phyloP scores from a whole-genome alignment of 2,329 filamentous ascomycete genomes.

The Huntiella decipiens region DNA sequence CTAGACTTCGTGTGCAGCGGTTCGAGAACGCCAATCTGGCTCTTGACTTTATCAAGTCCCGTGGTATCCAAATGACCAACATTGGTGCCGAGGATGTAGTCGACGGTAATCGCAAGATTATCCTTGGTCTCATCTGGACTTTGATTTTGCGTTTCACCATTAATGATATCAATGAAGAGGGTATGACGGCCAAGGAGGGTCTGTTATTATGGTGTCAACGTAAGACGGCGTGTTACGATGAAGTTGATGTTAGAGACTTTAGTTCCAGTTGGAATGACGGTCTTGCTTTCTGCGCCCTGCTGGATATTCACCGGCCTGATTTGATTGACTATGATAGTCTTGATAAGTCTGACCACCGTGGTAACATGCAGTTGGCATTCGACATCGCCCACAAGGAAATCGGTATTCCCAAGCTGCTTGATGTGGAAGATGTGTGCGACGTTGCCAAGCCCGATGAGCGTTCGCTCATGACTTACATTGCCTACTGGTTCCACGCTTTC shows the following conservation, averaged over 20 bases:
- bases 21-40: slow-evolving; percentile 98
- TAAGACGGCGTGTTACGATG: slow-evolving; percentile 96
- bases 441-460: slow-evolving; percentile 90
- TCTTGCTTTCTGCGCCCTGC: slow-evolving; percentile 81
- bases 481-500: slow-evolving; percentile 99
- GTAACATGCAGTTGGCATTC: slow-evolving; percentile 96
- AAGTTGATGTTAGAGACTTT: slow-evolving; percentile 89
- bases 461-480: slow-evolving; percentile 97
- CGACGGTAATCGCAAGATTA: slow-evolving; percentile 94
- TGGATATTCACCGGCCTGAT: slow-evolving; percentile 94
- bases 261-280: slow-evolving; percentile 95
- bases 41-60: slow-evolving; percentile 76
- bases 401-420: slow-evolving; percentile 83
- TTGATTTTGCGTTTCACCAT: slow-evolving; percentile 96
- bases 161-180: slow-evolving; percentile 95
- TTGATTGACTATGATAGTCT: slow-evolving; percentile 91
- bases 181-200: slow-evolving; percentile 92
- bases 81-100: slow-evolving; percentile 97
- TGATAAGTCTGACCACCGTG: slow-evolving; percentile 83
- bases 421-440: slow-evolving; percentile 96
- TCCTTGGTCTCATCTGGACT: slow-evolving; percentile 93
- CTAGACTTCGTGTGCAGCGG: slow-evolving; percentile 84
- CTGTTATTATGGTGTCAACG: slow-evolving; percentile 91
- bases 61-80: slow-evolving; percentile 93
- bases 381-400: slow-evolving; percentile 93